A percentile compares a stretch with the other conserved stretches of the same genome.
These are phyloP conservation scores for Kwoniella mangroviensis DNA, from an alignment of 768 basidiomycete genomes.

Conservation along the genomic window DNA sequence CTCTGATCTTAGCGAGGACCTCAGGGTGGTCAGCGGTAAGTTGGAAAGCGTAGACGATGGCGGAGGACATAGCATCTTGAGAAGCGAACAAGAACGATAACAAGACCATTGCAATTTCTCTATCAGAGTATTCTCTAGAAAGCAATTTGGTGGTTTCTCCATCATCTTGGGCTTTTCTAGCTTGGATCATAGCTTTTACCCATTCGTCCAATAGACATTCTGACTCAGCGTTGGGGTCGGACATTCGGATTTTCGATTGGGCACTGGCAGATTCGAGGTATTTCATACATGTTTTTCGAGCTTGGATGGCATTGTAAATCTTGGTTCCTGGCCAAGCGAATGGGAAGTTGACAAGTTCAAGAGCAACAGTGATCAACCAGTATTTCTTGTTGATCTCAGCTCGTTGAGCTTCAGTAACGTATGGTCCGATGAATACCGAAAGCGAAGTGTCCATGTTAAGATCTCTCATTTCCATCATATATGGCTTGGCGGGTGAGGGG, in stretches of 20 bases:
- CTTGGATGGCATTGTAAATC: slow-evolving; percentile 88
- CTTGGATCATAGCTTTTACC: slow-evolving; percentile 74
- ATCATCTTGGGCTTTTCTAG: slow-evolving; percentile 45
- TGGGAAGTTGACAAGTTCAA: slow-evolving; percentile 99
- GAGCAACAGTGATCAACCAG: slow-evolving; percentile 91
- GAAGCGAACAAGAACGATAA: slow-evolving; percentile 96
- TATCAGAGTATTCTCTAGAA: slow-evolving; percentile 76
- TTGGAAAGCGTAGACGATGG: slow-evolving; percentile 94
- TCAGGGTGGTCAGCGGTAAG: slow-evolving; percentile 92
- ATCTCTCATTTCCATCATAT: slow-evolving; percentile 87
- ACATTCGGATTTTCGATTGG: slow-evolving; percentile 80
- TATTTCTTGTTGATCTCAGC: slow-evolving; percentile 87
- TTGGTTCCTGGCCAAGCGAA: slow-evolving; percentile 94
- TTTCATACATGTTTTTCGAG: slow-evolving; percentile 78
- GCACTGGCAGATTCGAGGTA: slow-evolving; percentile 73
- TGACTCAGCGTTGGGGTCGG: slow-evolving; percentile 71
- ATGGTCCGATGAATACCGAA: slow-evolving; percentile 88
- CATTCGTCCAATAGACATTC: slow-evolving; percentile 92
- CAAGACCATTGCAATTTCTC: slow-evolving; percentile 95
- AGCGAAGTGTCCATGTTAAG: slow-evolving; percentile 98
- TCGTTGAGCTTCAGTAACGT: slow-evolving; percentile 80
- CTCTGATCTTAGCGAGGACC: slow-evolving; percentile 81
- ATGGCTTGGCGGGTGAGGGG: slow-evolving; percentile 60
- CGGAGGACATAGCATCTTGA: slow-evolving; percentile 98
- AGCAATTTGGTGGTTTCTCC: slow-evolving; percentile 69